Evolutionary conservation across 116 monocot genomes (phyloP).

Genomic region (Phalaenopsis hybrid): DNA sequence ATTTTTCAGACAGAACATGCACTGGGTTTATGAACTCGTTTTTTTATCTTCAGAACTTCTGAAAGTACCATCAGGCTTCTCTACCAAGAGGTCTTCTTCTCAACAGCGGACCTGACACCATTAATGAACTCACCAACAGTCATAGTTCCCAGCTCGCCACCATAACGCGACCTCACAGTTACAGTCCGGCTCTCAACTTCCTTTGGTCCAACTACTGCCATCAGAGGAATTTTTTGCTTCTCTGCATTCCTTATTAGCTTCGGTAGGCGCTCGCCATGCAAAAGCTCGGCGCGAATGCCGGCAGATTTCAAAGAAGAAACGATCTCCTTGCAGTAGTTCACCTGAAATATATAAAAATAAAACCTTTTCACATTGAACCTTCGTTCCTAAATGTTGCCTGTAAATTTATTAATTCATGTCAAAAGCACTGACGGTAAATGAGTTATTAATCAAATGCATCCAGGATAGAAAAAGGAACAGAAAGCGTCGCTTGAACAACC

Average conservation of each 20-base stretch:
- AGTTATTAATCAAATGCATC: too few species aligned
- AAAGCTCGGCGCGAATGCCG: slow-evolving; percentile 74
- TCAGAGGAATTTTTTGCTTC: slow-evolving; percentile 87
- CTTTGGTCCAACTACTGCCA: slow-evolving; percentile 88
- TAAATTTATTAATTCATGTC: too few species aligned
- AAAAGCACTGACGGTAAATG: too few species aligned
- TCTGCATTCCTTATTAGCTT: slow-evolving; percentile 94
- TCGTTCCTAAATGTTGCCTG: too few species aligned
- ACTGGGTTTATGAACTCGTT: too few species aligned
- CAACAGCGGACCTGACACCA: slow-evolving; percentile 45
- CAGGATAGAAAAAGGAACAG: too few species aligned
- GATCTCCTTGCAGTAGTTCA: slow-evolving; percentile 54
- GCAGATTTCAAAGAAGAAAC: slow-evolving; percentile 42
- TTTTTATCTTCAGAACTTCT: too few species aligned
- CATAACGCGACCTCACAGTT: slow-evolving; percentile 72
- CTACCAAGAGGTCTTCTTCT: slow-evolving; percentile 44
- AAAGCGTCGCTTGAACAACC: too few species aligned
- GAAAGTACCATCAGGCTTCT: not conserved
- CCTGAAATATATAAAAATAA: slow-evolving; percentile 9
- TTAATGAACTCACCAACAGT: slow-evolving; percentile 48
- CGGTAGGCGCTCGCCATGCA: slow-evolving; percentile 76
- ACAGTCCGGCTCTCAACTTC: slow-evolving; percentile 63
- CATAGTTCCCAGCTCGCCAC: slow-evolving; percentile 83
- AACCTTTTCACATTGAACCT: too few species aligned
- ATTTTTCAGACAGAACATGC: too few species aligned